Percentiles rank a stretch among this genome's conserved stretches.
Conservation (phyloP, 257 asterid genomes). For the Hygrophila difformis region DNA sequence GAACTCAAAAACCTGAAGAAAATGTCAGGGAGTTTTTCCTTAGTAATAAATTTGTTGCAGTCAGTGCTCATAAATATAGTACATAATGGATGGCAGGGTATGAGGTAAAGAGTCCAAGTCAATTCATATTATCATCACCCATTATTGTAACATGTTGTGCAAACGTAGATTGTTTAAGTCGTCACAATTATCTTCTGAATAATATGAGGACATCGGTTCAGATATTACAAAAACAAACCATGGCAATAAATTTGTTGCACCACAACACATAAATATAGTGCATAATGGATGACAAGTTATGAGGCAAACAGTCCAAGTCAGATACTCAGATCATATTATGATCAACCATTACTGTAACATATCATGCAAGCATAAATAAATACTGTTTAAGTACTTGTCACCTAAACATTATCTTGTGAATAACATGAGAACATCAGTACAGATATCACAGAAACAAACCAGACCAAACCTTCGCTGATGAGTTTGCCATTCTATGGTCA, state of each 20-base stretch:
- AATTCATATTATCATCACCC: no score
- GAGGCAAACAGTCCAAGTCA: not conserved
- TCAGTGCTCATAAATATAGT: no score
- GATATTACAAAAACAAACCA: no score
- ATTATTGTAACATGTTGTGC: no score
- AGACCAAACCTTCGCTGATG: constrained; percentile 67
- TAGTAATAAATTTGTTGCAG: not conserved
- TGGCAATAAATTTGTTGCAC: no score
- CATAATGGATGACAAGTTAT: constrained; percentile 9
- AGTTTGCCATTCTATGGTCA: constrained; percentile 65
- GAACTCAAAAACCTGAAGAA: constrained; percentile 72
- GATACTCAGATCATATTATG: constrained; percentile 5
- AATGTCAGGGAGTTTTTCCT: constrained; percentile 12
- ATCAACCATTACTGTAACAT: constrained; percentile 5
- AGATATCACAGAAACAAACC: constrained; percentile 10
- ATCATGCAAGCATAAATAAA: constrained; percentile 1
- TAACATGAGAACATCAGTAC: constrained; percentile 10
- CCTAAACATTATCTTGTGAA: no score
- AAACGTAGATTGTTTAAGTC: no score
- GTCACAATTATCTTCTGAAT: no score
- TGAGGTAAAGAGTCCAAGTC: no score
- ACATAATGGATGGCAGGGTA: no score
- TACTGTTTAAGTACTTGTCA: not conserved
- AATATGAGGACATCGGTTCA: no score
- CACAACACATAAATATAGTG: constrained; percentile 1